phyloP scores from a whole-genome alignment of 108 stramenopile species.

The Nitzschia sp. region DNA sequence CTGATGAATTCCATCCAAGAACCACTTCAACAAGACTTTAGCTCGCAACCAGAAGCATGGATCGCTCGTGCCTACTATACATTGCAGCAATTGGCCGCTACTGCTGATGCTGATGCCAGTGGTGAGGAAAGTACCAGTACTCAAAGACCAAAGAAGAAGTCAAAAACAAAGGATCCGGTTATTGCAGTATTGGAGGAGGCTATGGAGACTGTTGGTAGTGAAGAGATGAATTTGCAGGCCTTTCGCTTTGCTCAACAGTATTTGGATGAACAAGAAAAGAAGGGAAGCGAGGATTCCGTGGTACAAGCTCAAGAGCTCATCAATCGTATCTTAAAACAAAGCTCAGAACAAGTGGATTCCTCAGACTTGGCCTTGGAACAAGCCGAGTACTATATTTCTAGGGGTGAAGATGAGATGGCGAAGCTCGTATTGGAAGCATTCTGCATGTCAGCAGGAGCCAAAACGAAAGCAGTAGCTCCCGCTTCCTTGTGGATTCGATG shows the following conservation, averaged over 20 bases:
- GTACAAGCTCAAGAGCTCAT: slow-evolving; percentile 19
- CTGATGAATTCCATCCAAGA: slow-evolving; percentile 59
- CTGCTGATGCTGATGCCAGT: slow-evolving; percentile 24
- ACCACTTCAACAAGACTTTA: slow-evolving; percentile 57
- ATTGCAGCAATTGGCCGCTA: slow-evolving; percentile 4
- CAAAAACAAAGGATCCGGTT: slow-evolving; percentile 42
- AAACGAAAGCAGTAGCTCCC: slow-evolving; percentile 9
- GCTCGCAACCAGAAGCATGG: slow-evolving; percentile 73
- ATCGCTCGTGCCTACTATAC: slow-evolving; percentile 63
- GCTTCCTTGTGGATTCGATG: slow-evolving; percentile 53
- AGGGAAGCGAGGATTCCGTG: not conserved
- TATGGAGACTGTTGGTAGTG: slow-evolving; percentile 46
- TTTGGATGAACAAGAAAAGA: slow-evolving; percentile 22
- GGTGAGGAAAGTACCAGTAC: not conserved
- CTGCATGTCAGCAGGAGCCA: slow-evolving; percentile 3
- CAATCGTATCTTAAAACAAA: slow-evolving; percentile 15
- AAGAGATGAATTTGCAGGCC: slow-evolving; percentile 73
- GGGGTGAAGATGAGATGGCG: slow-evolving; percentile 34
- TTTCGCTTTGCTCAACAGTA: slow-evolving; percentile 37
- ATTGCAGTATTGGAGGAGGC: slow-evolving; percentile 56
- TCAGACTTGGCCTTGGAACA: slow-evolving; percentile 55
- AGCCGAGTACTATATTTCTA: slow-evolving; percentile 43
- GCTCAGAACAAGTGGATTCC: slow-evolving; percentile 25
- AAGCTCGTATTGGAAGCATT: slow-evolving; percentile 28
- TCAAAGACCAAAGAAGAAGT: slow-evolving; percentile 42